Conservation (phyloP, 495 filamentous ascomycete species). For the Hyaloscypha hepaticicola region DNA sequence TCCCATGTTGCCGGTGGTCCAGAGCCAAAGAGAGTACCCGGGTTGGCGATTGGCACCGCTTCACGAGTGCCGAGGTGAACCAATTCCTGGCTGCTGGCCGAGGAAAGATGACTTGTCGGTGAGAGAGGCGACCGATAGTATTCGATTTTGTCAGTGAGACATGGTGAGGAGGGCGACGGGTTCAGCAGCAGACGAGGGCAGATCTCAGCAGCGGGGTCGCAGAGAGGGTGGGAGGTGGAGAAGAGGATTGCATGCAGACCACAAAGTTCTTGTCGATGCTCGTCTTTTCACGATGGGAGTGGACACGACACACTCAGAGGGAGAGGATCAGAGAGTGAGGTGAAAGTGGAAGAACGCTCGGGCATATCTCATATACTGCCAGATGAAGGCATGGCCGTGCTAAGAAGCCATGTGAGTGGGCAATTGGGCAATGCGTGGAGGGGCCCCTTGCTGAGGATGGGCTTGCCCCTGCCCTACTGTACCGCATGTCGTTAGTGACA, state of each 20-base stretch:
- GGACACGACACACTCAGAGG: conserved; percentile 3
- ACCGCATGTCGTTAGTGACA: neutral
- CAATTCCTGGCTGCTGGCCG: neutral
- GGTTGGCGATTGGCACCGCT: neutral
- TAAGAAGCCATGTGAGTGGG: conserved; percentile 13
- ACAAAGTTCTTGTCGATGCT: neutral
- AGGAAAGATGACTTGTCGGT: conserved; percentile 6
- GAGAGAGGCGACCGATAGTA: neutral
- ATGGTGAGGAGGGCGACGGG: neutral
- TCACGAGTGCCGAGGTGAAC: neutral
- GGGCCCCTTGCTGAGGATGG: neutral
- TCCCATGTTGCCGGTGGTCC: conserved; percentile 39
- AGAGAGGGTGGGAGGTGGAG: conserved; percentile 1
- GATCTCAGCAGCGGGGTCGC: conserved; percentile 23
- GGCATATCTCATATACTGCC: conserved; percentile 12
- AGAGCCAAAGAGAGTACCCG: conserved; percentile 3
- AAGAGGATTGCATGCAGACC: conserved; percentile 7
- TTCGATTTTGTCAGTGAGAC: conserved; percentile 9
- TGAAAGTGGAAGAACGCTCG: conserved; percentile 7
- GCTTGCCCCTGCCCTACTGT: neutral
- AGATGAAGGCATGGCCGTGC: conserved; percentile 10
- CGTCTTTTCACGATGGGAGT: neutral
- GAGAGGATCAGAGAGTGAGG: neutral
- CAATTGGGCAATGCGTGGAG: neutral
- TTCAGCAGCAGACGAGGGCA: neutral